Base-by-base conservation (phyloP, 371 early-diverging fungal genomes). In the Neoconidiobolus thromboides region DNA sequence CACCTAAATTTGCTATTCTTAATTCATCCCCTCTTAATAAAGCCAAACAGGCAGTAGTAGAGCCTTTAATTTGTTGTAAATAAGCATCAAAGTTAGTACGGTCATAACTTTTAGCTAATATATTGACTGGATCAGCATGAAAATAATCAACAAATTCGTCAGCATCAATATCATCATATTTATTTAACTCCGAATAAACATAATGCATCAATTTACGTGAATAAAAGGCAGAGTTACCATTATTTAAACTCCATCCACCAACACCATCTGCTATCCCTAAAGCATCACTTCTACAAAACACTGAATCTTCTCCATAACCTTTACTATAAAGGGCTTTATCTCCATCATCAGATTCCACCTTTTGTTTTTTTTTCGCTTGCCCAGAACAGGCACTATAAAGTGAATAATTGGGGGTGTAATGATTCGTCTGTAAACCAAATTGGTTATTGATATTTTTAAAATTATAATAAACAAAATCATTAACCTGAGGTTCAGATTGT, bases 131-230 rank as follows among this genome's bases (percentile, higher is more conserved):
- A 60, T 87, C 77, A 46, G 85, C 82, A 37, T 80, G 76, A 63
- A 76, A 73, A 67, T 87, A 83, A 52, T 79, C 77, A 55, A 74
- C 70, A 56, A 81, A 74, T 61, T 72, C 70, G 49, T 83, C 81
- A 54, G 85, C 83, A 62, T 80, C 75, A 49, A 79, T 71, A 60
- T 86, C 81, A 65, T 91, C 89, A 67, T 84, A 87, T 51, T 81
- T 79, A 61, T 88, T 87, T 55, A 93, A 69, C 67, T 96, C 91
- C 15, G 75, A 62, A 62, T 74, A 77, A 9, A 85, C 82, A 67
- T 92, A 85, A 69, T 93, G 93, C 96, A 96, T 96, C 48, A 96
- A 65, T 62, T 88, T 84, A 51, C 85, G 77, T 1, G 93, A 86
- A 67, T 85, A 93, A 42, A 92, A 69, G 9, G 91, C 87, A 43